A percentile compares a stretch with the other conserved stretches of the same genome.
These are phyloP conservation scores for Phlegmacium glaucopus DNA, from an alignment of 768 basidiomycete species.

Conservation along the genomic window DNA sequence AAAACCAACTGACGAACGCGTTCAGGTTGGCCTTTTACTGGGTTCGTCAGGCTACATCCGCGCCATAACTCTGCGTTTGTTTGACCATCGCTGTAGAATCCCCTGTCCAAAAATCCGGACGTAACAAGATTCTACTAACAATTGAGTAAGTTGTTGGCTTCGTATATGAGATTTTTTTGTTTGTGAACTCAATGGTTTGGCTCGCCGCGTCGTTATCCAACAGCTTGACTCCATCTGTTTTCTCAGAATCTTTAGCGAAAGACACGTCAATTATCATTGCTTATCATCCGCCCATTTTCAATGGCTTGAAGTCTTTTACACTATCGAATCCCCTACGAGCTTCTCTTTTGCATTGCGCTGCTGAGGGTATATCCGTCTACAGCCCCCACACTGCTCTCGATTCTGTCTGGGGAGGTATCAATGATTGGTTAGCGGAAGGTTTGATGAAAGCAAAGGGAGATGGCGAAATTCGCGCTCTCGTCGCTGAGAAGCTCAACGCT, in stretches of 20 bases:
- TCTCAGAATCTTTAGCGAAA: slow-evolving; percentile 60
- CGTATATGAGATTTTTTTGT: no score
- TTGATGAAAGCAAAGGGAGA: slow-evolving; percentile 36
- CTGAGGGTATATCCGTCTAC: slow-evolving; percentile 82
- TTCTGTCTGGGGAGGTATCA: slow-evolving; percentile 78
- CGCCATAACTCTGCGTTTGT: background rate
- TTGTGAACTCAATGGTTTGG: background rate
- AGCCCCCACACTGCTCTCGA: slow-evolving; percentile 89
- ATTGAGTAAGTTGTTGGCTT: slow-evolving; percentile 52
- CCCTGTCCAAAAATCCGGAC: slow-evolving; percentile 42
- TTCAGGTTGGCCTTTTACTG: slow-evolving; percentile 70
- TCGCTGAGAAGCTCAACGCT: slow-evolving; percentile 37
- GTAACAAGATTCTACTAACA: slow-evolving; percentile 55
- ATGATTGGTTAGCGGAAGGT: slow-evolving; percentile 80
- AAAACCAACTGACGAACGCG: slow-evolving; percentile 5
- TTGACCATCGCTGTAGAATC: slow-evolving; percentile 39
- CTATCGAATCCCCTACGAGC: slow-evolving; percentile 75
- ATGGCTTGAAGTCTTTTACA: slow-evolving; percentile 69
- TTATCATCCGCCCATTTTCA: slow-evolving; percentile 88
- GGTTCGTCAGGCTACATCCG: slow-evolving; percentile 51
- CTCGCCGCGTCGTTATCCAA: background rate
- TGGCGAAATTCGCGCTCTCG: slow-evolving; percentile 35
- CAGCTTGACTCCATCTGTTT: slow-evolving; percentile 73
- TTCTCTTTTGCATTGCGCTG: slow-evolving; percentile 75
- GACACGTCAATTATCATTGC: slow-evolving; percentile 68